Conservation (phyloP, 192 early-diverging fungal species). For the Podila epicladia region DNA sequence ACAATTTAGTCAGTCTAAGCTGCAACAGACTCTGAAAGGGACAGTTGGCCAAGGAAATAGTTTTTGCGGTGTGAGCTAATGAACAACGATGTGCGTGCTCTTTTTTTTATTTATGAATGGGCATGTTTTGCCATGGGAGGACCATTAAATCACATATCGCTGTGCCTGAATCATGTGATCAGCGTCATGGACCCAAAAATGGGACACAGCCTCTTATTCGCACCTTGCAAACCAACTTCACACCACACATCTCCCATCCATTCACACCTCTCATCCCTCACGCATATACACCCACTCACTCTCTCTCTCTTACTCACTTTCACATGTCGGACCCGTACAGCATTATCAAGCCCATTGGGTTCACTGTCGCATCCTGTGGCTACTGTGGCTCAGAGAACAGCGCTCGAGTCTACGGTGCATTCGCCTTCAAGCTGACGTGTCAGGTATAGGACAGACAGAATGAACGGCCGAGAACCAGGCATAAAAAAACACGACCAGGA, state of each 20-base stretch:
- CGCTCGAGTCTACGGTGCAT: conserved; percentile 44
- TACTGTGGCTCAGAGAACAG: conserved; percentile 41
- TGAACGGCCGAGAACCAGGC: too few relatives aligned
- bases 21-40: too few relatives aligned
- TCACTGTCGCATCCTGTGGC: conserved; percentile 47
- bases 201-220: not conserved
- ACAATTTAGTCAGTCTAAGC: not conserved
- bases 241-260: conserved; percentile 5
- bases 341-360: conserved; percentile 45
- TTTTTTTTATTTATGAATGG: too few relatives aligned
- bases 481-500: too few relatives aligned
- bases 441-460: conserved; percentile 14
- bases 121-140: too few relatives aligned
- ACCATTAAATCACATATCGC: too few relatives aligned
- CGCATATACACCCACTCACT: not conserved
- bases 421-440: conserved; percentile 38
- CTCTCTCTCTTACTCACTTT: not conserved
- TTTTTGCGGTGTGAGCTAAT: too few relatives aligned
- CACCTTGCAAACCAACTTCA: not conserved
- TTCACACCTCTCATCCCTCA: not conserved
- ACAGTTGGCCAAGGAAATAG: too few relatives aligned
- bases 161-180: too few relatives aligned
- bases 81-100: too few relatives aligned
- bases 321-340: conserved; percentile 40
- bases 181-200: too few relatives aligned